phyloP scores from a whole-genome alignment of 495 filamentous ascomycete species.

The Neurospora sp. region DNA sequence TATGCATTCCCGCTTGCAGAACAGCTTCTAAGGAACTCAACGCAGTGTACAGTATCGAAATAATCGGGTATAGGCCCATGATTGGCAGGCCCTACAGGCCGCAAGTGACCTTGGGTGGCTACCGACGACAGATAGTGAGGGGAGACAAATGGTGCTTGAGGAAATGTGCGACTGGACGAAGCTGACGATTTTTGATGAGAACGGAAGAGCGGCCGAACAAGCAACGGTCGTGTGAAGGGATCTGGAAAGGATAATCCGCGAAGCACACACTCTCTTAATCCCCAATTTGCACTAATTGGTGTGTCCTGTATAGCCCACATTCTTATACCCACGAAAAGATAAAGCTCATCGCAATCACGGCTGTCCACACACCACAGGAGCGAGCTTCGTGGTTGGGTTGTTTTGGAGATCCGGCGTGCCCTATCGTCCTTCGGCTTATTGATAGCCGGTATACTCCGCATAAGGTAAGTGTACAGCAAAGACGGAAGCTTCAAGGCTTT shows the following conservation, averaged over 20 bases:
- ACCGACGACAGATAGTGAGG: background rate
- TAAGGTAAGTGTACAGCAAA: background rate
- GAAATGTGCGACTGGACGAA: background rate
- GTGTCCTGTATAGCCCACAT: background rate
- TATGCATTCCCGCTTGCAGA: background rate
- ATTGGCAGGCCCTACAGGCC: background rate
- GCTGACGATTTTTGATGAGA: background rate
- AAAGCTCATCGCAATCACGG: background rate
- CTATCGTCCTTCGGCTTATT: background rate
- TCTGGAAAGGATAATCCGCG: background rate
- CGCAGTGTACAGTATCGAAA: background rate
- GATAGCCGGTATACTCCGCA: background rate
- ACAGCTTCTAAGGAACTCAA: background rate
- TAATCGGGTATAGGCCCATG: background rate
- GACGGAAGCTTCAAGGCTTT: background rate
- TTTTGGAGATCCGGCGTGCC: background rate
- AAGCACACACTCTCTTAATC: background rate
- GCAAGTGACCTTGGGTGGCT: background rate
- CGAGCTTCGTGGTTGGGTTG: background rate
- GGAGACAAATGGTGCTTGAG: background rate
- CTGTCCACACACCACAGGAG: background rate
- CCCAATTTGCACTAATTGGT: background rate
- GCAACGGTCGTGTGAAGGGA: background rate
- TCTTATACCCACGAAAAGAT: background rate
- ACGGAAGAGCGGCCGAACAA: background rate